Percentiles rank a stretch among this genome's conserved stretches.
phyloP scores from a whole-genome alignment of 225 moss, liverwort and hornwort species.

The Sphagnum contortum region DNA sequence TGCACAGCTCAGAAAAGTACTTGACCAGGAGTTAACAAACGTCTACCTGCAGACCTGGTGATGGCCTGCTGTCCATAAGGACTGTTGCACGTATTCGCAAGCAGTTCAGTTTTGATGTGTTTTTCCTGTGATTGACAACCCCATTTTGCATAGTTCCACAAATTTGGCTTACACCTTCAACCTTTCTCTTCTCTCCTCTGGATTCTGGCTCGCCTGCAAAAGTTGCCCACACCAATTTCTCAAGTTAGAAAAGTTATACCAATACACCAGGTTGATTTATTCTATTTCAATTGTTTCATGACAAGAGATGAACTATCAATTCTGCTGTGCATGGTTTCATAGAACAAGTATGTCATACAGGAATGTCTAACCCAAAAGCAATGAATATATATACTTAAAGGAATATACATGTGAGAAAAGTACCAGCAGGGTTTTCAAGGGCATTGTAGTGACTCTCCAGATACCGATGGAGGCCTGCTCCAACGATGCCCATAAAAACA shows the following conservation, averaged over 20 bases:
- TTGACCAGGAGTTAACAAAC: no score
- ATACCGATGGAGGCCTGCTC: slow-evolving; percentile 44
- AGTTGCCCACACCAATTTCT: background rate
- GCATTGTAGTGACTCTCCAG: slow-evolving; percentile 28
- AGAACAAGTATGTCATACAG: background rate
- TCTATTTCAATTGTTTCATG: no score
- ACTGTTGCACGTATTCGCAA: slow-evolving; percentile 33
- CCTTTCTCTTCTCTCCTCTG: background rate
- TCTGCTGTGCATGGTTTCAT: background rate
- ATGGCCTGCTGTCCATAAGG: slow-evolving; percentile 62
- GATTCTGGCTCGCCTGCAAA: background rate
- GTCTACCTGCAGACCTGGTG: slow-evolving; percentile 71
- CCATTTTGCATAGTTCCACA: background rate
- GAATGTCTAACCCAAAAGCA: background rate
- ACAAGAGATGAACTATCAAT: no score
- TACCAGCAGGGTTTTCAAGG: background rate
- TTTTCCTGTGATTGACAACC: slow-evolving; percentile 2
- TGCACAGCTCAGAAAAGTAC: no score
- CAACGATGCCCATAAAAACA: slow-evolving; percentile 57
- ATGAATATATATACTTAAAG: background rate
- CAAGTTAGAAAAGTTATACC: no score
- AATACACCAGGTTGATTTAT: no score
- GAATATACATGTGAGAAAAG: background rate
- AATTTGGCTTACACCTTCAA: background rate
- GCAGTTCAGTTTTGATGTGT: slow-evolving; percentile 15